Conservation (phyloP, 169 alveolate genomes). For the Amoebophrya sp. region DNA sequence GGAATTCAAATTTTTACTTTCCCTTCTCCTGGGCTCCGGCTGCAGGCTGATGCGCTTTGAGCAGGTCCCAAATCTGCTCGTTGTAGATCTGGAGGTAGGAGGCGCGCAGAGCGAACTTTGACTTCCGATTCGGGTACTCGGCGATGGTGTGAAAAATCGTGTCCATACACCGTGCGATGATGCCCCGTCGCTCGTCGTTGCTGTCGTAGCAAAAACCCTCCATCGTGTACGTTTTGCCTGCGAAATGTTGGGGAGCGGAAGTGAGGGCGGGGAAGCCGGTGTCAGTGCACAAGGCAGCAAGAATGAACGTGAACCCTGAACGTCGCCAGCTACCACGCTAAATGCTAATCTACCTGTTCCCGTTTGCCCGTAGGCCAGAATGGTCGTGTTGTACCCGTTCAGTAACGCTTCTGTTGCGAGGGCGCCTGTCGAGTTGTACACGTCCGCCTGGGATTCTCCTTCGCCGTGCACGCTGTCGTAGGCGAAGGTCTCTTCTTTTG, state of each 20-base stretch:
- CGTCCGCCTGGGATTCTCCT: neutral
- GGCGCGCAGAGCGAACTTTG: constrained; percentile 66
- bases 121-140: constrained; percentile 16
- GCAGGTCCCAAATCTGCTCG: constrained; percentile 63
- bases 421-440: neutral
- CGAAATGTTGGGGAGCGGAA: too few species aligned
- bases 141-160: constrained; percentile 50
- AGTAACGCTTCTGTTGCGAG: neutral
- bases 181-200: constrained; percentile 58
- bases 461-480: neutral
- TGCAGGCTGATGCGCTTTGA: constrained; percentile 41
- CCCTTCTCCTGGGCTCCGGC: neutral
- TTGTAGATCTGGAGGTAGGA: constrained; percentile 64
- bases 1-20: too few species aligned
- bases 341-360: constrained; percentile 72
- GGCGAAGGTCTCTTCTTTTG: too few species aligned
- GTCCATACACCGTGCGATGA: constrained; percentile 64
- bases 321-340: too few species aligned
- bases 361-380: constrained; percentile 60
- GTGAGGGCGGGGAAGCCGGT: too few species aligned
- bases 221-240: constrained; percentile 51
- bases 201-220: constrained; percentile 68
- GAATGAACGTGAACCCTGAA: too few species aligned
- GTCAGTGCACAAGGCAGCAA: too few species aligned
- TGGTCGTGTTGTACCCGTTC: constrained; percentile 45